Evolutionary conservation across 2,329 filamentous ascomycete genomes (phyloP).

Genomic region (Exophiala calicioides): DNA sequence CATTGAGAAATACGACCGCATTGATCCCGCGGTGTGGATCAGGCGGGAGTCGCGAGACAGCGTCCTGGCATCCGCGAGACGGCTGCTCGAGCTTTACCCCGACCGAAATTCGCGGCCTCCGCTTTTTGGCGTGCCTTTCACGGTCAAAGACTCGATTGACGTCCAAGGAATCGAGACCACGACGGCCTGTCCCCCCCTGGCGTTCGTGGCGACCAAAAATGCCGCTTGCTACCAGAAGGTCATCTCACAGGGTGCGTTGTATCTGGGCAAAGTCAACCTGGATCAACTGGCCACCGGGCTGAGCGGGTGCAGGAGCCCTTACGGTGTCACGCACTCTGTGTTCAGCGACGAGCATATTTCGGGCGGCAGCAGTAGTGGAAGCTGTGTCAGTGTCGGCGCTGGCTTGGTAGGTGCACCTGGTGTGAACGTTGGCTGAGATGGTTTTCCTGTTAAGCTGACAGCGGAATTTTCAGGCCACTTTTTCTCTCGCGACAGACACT

Average conservation of each 20-base stretch:
- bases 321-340: constrained; percentile 57
- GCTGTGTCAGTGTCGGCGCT: constrained; percentile 56
- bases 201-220: constrained; percentile 50
- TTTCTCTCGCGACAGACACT: constrained; percentile 51
- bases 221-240: constrained; percentile 52
- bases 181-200: constrained; percentile 50
- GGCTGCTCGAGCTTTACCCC: constrained; percentile 43
- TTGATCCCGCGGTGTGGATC: constrained; percentile 57
- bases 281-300: constrained; percentile 65
- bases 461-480: constrained; percentile 40
- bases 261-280: constrained; percentile 60
- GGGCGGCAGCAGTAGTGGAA: constrained; percentile 60
- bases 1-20: constrained; percentile 51
- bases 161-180: constrained; percentile 48
- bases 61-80: constrained; percentile 43
- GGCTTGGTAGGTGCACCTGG: constrained; percentile 42
- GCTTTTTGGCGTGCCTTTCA: constrained; percentile 53
- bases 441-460: constrained; percentile 2
- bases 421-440: neutral
- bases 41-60: constrained; percentile 44
- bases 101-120: constrained; percentile 47
- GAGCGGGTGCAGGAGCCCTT: constrained; percentile 60
- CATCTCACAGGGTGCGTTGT: constrained; percentile 54
- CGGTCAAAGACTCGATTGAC: constrained; percentile 53
- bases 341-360: constrained; percentile 52